Base-by-base conservation (phyloP, 2,329 filamentous ascomycete species). In the Phialophora macrospora region DNA sequence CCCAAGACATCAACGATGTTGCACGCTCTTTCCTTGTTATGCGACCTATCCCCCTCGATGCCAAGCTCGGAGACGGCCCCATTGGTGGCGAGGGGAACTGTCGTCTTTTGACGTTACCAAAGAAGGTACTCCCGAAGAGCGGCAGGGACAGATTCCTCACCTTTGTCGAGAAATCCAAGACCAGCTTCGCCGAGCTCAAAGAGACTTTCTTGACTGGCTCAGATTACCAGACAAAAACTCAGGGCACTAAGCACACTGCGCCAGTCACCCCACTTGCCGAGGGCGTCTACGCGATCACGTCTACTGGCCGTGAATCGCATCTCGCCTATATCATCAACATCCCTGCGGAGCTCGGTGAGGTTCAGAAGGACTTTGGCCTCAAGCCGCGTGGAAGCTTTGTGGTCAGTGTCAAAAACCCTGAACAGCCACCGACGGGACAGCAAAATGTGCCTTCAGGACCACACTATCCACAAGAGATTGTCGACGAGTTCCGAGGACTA, bases 231-330 rank as follows among this genome's bases (percentile, higher is more conserved):
- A 96, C 92, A 7, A 89, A 92, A 79, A 94, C 92, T 0, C 81
- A 79, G 2, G 91, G 92, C 0, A 86, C 85, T 14, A 85, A 90
- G 12, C 87, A 89, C 58, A 83, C 82, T 0, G 88, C 91, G 0
- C 86, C 90, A 1, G 89, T 90, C 0, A 88, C 85, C 0, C 90
- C 91, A 0, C 82, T 93, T n/a, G 93, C 88, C 0, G 92, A 96
- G 75, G 93, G 93, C 0, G 87, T 96, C 0, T 97, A 97, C 72
- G 90, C 89, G 0, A 88, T 97, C 60, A 92, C 89, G 0, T 87
- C 85, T 2, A 91, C 89, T 0, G 87, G 87, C 1, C 82, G 88
- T 0, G 86, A 90, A 55, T 91, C 88, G 1, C 92, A 96, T 72
- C 81, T 97, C 8, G 90, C 85, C 0, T 97, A 97, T 73, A 85